Percentiles rank a stretch among this genome's conserved stretches.
phyloP scores from a whole-genome alignment of 306 rosid genomes.

The apple (Malus domestica) region ASM211411v1 NC_041794.1:23764001-23764500 shows the following conservation, averaged over 20 bases:
- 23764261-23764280: constrained; percentile 31
- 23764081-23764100: constrained; percentile 16
- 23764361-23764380: neutral
- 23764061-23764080: neutral
- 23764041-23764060: neutral
- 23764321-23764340: constrained; percentile 39
- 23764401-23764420: neutral
- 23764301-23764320: neutral
- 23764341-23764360: constrained; percentile 37
- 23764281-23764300: constrained; percentile 18
- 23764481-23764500: neutral
- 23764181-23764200: constrained; percentile 23
- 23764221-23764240: constrained; percentile 54
- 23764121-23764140: constrained; percentile 25
- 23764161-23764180: constrained; percentile 20
- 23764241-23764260: constrained; percentile 33
- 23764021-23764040: neutral
- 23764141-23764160: constrained; percentile 2
- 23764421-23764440: constrained; percentile 4
- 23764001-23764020: neutral
- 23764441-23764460: constrained; percentile 32
- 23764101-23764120: constrained; percentile 17
- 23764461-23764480: neutral
- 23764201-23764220: constrained; percentile 3
- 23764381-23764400: constrained; percentile 6